Evolutionary conservation across 495 filamentous ascomycete species (phyloP).

Genomic region (Echria macrotheca): DNA sequence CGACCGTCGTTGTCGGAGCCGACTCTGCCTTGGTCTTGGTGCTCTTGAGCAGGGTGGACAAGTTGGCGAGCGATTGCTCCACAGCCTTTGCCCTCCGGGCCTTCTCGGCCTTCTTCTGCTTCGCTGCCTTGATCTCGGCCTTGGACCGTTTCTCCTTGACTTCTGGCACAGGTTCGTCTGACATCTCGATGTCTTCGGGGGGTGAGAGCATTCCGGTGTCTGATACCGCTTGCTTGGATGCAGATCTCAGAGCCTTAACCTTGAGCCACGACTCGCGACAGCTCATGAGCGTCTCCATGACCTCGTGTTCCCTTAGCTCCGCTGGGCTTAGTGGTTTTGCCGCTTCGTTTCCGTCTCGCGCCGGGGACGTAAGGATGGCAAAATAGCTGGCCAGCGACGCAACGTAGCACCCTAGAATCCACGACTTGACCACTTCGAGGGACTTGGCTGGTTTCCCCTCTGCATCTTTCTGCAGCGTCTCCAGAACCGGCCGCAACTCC

Average conservation of each 20-base stretch:
- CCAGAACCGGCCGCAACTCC: conserved; percentile 60
- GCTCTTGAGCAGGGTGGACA: conserved; percentile 37
- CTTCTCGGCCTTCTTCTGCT: conserved; percentile 29
- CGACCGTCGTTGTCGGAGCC: conserved; percentile 27
- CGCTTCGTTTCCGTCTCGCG: conserved; percentile 47
- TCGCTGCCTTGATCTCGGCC: conserved; percentile 23
- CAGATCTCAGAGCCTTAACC: conserved; percentile 55
- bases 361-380: conserved; percentile 72
- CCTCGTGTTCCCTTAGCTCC: conserved; percentile 75
- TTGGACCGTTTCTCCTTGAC: conserved; percentile 30
- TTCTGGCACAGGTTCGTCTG: conserved; percentile 19
- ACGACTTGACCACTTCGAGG: conserved; percentile 61
- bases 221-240: conserved; percentile 10
- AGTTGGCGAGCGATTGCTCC: conserved; percentile 44
- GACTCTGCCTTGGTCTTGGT: conserved; percentile 34
- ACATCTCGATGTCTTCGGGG: conserved; percentile 25
- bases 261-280: conserved; percentile 75
- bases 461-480: conserved; percentile 44
- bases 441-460: conserved; percentile 52
- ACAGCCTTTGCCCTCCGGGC: conserved; percentile 40
- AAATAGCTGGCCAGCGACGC: conserved; percentile 90
- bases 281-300: conserved; percentile 79
- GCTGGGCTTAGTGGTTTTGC: conserved; percentile 55
- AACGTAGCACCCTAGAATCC: conserved; percentile 75
- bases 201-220: conserved; percentile 29